phyloP scores from a whole-genome alignment of 2,329 filamentous ascomycete genomes.

The Penicillium hordei region DNA sequence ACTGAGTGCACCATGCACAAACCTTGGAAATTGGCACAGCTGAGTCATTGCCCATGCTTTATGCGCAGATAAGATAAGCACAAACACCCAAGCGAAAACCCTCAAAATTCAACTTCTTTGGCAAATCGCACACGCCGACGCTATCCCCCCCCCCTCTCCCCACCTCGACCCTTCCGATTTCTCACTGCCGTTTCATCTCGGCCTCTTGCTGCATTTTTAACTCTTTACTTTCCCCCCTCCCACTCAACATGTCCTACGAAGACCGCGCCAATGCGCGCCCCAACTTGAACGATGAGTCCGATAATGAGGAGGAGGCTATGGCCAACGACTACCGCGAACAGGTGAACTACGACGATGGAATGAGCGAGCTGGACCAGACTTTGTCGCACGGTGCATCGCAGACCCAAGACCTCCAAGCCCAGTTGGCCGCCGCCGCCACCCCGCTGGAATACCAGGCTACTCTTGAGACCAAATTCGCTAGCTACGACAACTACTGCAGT shows the following conservation, averaged over 20 bases:
- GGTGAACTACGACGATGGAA: slow-evolving; percentile 86
- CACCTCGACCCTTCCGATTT: slow-evolving; percentile 18
- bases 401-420: slow-evolving; percentile 88
- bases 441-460: slow-evolving; percentile 95
- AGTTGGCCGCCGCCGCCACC: slow-evolving; percentile 86
- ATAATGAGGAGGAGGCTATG: slow-evolving; percentile 92
- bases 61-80: slow-evolving; percentile 46
- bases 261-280: slow-evolving; percentile 45
- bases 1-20: neutral
- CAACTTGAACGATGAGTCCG: slow-evolving; percentile 72
- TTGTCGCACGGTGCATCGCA: slow-evolving; percentile 69
- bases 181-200: slow-evolving; percentile 23
- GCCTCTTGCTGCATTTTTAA: slow-evolving; percentile 14
- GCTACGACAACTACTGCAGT: slow-evolving; percentile 99
- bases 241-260: slow-evolving; percentile 46
- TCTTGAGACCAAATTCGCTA: slow-evolving; percentile 94
- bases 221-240: slow-evolving; percentile 13
- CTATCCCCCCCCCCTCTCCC: slow-evolving; percentile 29
- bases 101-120: slow-evolving; percentile 46
- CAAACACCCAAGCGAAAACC: slow-evolving; percentile 47
- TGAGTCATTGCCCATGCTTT: slow-evolving; percentile 36
- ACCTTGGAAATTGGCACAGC: neutral
- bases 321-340: slow-evolving; percentile 96
- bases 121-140: slow-evolving; percentile 41
- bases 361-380: slow-evolving; percentile 76